Base-by-base conservation (phyloP, 2,329 filamentous ascomycete genomes). In the Ascochyta viciae-villosae region DNA sequence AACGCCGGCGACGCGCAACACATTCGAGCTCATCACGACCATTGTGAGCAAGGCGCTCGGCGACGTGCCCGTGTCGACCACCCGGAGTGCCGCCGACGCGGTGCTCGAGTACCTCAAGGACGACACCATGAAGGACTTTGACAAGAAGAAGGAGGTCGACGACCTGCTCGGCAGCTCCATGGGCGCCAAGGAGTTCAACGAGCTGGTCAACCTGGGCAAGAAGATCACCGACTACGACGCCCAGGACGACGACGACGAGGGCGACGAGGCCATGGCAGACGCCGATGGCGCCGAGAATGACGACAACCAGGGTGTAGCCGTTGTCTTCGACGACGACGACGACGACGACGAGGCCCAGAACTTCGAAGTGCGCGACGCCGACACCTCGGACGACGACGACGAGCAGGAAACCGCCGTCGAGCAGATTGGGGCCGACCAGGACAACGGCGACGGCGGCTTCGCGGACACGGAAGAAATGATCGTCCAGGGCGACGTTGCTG, bases 191-290 rank as follows among this genome's bases (percentile, higher is more conserved):
- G 89, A 96, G 74, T 99, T 98, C 80, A 98, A 98, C 73, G 94
- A 98, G 78, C 80, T 99, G 64, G 88, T 98, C 51, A 99, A 97
- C 72, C 81, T 99, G 39, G 92, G 93, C 62, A 99, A 99, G 81
- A 99, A 99, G 79, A 96, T 99, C 61, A 99, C 95, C 45, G 95
- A 99, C 75, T 99, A 98, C 76, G 91, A 98, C 76, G 91, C 91
- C 35, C 92, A 98, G 74, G 94, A 98, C 63, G 95, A 97, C 29
- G 93, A 98, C 61, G 94, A 96, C 63, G 70, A 71, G 39, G 90
- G 92, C 81, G 89, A 86, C 27, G 87, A 89, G 67, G 74, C 69
- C 26, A 89, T 85, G 54, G 83, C 86, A 26, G 85, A 64, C 34
- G 73, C 81, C 16, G 90, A 88, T 41, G 89, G 79, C 24, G 83